Evolutionary conservation across 139 green algal species (phyloP).

Genomic region (Yamagishiella unicocca): DNA sequence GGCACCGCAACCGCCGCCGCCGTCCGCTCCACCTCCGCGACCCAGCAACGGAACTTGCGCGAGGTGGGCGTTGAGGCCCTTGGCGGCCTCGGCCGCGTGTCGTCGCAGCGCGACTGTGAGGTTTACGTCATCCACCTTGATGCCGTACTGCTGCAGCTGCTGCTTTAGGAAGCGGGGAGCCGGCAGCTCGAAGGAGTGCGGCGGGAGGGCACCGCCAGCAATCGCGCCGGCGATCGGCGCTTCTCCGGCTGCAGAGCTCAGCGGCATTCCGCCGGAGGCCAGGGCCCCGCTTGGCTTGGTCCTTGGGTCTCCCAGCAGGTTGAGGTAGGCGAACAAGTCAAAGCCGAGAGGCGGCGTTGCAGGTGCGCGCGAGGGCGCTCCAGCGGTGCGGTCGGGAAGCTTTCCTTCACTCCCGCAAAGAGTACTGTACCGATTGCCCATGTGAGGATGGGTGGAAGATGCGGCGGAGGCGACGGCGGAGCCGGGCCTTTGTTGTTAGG

Average conservation of each 20-base stretch:
- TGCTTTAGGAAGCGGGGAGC: not conserved
- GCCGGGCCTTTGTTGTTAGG: no score
- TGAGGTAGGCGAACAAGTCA: not conserved
- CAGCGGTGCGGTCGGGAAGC: not conserved
- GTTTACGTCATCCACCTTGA: not conserved
- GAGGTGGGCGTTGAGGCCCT: not conserved
- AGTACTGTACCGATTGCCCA: not conserved
- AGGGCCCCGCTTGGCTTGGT: no score
- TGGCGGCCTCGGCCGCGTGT: not conserved
- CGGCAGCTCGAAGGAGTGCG: constrained; percentile 17
- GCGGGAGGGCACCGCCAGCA: no score
- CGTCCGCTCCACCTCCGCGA: not conserved
- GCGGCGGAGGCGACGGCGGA: no score
- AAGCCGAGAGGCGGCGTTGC: not conserved
- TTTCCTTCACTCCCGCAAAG: not conserved
- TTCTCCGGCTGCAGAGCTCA: no score
- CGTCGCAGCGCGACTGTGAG: not conserved
- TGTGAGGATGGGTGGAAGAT: not conserved
- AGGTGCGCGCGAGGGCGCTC: no score
- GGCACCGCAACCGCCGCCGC: not conserved
- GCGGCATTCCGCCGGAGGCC: no score
- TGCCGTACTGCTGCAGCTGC: not conserved
- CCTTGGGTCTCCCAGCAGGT: not conserved
- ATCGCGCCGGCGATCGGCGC: no score
- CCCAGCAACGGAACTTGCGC: no score